Evolutionary conservation across 495 filamentous ascomycete genomes (phyloP).

Genomic region (Lophium mytilinum): DNA sequence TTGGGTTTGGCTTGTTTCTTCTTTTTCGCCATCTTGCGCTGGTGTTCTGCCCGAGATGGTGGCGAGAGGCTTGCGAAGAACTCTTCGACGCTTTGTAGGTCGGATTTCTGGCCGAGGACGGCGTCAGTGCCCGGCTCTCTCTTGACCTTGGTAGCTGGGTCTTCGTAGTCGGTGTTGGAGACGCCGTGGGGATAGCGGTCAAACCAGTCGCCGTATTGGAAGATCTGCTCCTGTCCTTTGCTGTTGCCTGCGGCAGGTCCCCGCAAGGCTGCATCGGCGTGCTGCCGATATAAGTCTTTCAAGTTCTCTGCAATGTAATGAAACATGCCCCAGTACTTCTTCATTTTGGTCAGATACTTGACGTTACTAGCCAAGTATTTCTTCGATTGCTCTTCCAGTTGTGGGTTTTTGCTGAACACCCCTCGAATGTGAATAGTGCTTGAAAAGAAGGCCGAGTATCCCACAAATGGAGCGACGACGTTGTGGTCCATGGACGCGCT

Average conservation of each 20-base stretch:
- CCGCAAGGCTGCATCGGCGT: slow-evolving; percentile 61
- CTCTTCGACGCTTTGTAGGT: slow-evolving; percentile 88
- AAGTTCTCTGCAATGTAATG: slow-evolving; percentile 92
- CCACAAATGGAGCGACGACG: slow-evolving; percentile 83
- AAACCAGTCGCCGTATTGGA: slow-evolving; percentile 98
- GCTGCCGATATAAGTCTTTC: slow-evolving; percentile 79
- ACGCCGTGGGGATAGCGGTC: slow-evolving; percentile 91
- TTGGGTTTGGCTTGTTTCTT: slow-evolving; percentile 20
- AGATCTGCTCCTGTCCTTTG: slow-evolving; percentile 48
- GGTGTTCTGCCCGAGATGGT: slow-evolving; percentile 42
- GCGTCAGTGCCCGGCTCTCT: slow-evolving; percentile 72
- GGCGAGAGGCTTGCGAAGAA: slow-evolving; percentile 82
- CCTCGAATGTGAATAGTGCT: slow-evolving; percentile 90
- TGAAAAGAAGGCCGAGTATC: slow-evolving; percentile 88
- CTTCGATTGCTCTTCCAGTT: slow-evolving; percentile 69
- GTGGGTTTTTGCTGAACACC: slow-evolving; percentile 73
- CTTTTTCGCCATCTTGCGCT: slow-evolving; percentile 37
- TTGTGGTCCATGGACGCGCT: slow-evolving; percentile 70
- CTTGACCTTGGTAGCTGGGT: slow-evolving; percentile 54
- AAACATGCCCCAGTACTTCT: slow-evolving; percentile 96
- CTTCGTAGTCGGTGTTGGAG: slow-evolving; percentile 72
- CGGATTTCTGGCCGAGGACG: slow-evolving; percentile 73
- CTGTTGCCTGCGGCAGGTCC: slow-evolving; percentile 7
- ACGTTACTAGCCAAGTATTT: slow-evolving; percentile 83
- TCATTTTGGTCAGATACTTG: slow-evolving; percentile 87